These are phyloP conservation scores for Diaporthe australafricana DNA, from an alignment of 2,329 filamentous ascomycete genomes.

Conservation along the genomic window DNA sequence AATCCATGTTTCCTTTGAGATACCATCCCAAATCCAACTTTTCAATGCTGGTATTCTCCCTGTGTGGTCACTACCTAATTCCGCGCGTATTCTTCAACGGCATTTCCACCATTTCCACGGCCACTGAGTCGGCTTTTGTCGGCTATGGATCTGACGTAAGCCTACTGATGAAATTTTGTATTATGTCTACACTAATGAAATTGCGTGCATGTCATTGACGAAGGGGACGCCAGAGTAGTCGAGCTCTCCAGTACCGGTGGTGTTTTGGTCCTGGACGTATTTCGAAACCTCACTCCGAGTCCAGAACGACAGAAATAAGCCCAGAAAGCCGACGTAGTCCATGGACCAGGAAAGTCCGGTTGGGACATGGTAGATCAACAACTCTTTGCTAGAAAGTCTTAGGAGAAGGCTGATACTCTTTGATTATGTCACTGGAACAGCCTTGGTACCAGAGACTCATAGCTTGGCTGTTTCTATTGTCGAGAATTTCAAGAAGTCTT, in stretches of 20 bases:
- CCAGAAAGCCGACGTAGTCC: background rate
- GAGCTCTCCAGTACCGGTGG: background rate
- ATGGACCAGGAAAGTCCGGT: background rate
- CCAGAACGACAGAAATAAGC: background rate
- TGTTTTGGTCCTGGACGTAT: background rate
- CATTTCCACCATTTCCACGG: background rate
- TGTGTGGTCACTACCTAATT: background rate
- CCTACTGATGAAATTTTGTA: too few species aligned
- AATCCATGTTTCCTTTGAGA: constrained; percentile 1
- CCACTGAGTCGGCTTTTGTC: background rate
- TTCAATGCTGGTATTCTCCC: background rate
- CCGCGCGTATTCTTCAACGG: background rate
- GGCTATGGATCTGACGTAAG: background rate
- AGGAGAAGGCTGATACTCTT: background rate
- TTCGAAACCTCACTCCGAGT: background rate
- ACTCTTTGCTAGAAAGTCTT: background rate
- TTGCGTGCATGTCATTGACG: background rate
- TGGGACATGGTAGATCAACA: constrained; percentile 3
- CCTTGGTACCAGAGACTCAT: background rate
- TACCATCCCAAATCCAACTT: background rate
- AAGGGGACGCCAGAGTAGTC: background rate
- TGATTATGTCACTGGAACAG: background rate
- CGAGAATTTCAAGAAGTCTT: constrained; percentile 12
- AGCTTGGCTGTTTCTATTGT: background rate
- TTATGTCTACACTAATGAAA: too few species aligned